Percentiles rank a stretch among this genome's conserved stretches.
These are phyloP conservation scores for Pseudisothecium myosuroides DNA, from an alignment of 225 moss, liverwort and hornwort species.

Conservation along the genomic window DNA sequence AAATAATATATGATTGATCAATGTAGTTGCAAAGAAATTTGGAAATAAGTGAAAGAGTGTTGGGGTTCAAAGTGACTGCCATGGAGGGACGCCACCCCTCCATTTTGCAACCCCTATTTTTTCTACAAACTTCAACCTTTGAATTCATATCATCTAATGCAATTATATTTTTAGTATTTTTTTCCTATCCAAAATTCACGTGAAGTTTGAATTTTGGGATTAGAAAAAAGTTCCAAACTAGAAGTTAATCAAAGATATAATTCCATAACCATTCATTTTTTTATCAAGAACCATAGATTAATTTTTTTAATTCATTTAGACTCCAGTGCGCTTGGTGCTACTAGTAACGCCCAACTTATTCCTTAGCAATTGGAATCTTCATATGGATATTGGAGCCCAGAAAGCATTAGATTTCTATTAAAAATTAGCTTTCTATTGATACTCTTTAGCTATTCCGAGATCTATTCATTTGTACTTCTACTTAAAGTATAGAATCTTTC, in stretches of 20 bases:
- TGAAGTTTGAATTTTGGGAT: too few species aligned
- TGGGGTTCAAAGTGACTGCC: background rate
- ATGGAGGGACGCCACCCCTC: background rate
- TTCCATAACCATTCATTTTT: background rate
- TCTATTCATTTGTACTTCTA: background rate
- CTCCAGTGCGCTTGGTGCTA: fast-evolving
- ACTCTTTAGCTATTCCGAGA: too few species aligned
- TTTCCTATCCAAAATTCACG: background rate
- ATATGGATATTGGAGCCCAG: fast-evolving
- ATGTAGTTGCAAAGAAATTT: background rate
- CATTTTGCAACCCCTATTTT: background rate
- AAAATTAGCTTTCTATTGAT: background rate
- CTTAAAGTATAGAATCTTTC: background rate
- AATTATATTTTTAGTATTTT: background rate
- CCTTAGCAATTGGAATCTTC: background rate
- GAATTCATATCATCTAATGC: background rate
- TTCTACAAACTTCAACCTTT: background rate
- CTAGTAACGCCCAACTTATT: fast-evolving
- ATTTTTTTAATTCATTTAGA: too few species aligned
- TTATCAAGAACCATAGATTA: background rate
- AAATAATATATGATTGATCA: background rate
- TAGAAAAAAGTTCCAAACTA: too few species aligned
- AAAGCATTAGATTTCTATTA: background rate
- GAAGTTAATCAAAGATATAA: background rate
- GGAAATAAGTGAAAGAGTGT: background rate